Evolutionary conservation across 108 stramenopile genomes (phyloP).

Genomic region (Pelagomonas calceolata): DNA sequence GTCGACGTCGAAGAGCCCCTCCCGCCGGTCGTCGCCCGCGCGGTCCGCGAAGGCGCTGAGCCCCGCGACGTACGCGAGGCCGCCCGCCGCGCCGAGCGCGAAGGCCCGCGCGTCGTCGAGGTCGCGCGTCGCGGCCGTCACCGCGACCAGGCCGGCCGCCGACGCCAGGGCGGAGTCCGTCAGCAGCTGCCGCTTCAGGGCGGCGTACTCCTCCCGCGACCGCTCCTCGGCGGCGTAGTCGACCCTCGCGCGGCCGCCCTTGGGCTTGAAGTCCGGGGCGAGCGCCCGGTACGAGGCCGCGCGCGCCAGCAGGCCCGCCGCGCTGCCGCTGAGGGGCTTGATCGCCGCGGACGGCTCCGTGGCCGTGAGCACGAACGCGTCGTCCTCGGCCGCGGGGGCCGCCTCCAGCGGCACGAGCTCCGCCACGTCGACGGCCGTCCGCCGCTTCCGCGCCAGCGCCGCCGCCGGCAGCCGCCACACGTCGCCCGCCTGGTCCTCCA

Average conservation of each 20-base stretch:
- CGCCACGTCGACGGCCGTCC: background rate
- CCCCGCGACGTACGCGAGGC: background rate
- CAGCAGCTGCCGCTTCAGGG: background rate
- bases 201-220: background rate
- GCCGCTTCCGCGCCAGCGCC: background rate
- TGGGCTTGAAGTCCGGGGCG: background rate
- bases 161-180: background rate
- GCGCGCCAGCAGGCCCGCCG: background rate
- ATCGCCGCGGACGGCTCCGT: too few relatives aligned
- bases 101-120: background rate
- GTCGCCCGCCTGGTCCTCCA: background rate
- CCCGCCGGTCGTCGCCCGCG: background rate
- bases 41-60: background rate
- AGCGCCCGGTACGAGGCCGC: background rate
- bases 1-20: background rate
- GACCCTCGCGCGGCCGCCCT: too few relatives aligned
- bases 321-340: background rate
- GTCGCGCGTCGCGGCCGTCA: background rate
- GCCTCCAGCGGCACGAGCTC: background rate
- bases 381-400: too few relatives aligned
- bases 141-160: background rate
- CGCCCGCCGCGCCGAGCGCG: background rate
- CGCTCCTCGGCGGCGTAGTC: background rate
- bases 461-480: background rate
- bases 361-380: too few relatives aligned